A percentile compares a stretch with the other conserved stretches of the same genome.
Conservation (phyloP, 768 basidiomycete species). For the Tremella fuciformis region DNA sequence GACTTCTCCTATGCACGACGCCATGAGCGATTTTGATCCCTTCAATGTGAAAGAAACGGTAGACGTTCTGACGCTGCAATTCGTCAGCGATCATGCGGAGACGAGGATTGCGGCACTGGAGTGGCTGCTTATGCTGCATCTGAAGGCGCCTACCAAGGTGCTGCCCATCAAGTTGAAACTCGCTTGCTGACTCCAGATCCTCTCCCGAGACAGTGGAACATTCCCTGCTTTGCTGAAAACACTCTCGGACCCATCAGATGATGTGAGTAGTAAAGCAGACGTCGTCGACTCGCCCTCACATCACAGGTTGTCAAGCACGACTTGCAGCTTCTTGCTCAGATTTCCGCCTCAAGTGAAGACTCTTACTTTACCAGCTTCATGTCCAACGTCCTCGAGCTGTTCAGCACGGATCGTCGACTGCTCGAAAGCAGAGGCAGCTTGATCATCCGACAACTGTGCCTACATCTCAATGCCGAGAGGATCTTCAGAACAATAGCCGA, state of each 20-base stretch:
- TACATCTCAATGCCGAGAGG: slow-evolving; percentile 88
- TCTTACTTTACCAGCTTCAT: slow-evolving; percentile 93
- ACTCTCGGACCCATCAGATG: slow-evolving; percentile 91
- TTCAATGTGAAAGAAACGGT: slow-evolving; percentile 94
- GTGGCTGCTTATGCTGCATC: slow-evolving; percentile 98
- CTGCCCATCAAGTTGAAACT: slow-evolving; percentile 5
- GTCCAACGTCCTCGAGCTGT: slow-evolving; percentile 88
- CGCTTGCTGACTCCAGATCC: slow-evolving; percentile 60
- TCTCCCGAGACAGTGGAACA: slow-evolving; percentile 94
- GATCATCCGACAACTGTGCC: slow-evolving; percentile 89
- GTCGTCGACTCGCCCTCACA: neutral
- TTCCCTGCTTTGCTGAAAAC: slow-evolving; percentile 95
- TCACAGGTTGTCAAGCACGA: slow-evolving; percentile 89
- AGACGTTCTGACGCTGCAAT: slow-evolving; percentile 85
- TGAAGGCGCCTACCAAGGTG: slow-evolving; percentile 94
- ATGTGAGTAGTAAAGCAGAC: slow-evolving; percentile 56
- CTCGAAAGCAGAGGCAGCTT: slow-evolving; percentile 89
- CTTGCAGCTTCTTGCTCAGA: slow-evolving; percentile 90
- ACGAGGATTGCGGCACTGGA: slow-evolving; percentile 92
- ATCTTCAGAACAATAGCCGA: slow-evolving; percentile 96
- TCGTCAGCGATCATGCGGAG: slow-evolving; percentile 93
- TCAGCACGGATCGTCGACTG: slow-evolving; percentile 86
- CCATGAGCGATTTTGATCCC: slow-evolving; percentile 61
- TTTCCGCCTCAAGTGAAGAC: slow-evolving; percentile 92
- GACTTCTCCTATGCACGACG: slow-evolving; percentile 23